These are phyloP conservation scores for Globisporangium camurandrum DNA, from an alignment of 352 stramenopile genomes.

Conservation along the genomic window DNA sequence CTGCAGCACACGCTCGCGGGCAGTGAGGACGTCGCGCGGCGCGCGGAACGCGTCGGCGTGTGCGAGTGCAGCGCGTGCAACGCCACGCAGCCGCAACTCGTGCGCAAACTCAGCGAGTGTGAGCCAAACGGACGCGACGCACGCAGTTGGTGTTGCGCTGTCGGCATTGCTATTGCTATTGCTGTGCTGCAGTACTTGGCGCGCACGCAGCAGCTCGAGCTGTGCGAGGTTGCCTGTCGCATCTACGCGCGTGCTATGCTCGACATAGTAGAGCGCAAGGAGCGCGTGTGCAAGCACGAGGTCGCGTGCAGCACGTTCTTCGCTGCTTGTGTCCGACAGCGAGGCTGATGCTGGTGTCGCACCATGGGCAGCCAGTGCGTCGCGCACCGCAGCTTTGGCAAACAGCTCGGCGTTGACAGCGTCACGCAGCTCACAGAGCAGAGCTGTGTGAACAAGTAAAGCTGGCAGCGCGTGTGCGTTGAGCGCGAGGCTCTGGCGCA, in stretches of 20 bases:
- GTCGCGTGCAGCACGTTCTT: slow-evolving; percentile 5
- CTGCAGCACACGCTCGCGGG: slow-evolving; percentile 40
- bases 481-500: slow-evolving; percentile 53
- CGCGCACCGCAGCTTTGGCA: slow-evolving; percentile 31
- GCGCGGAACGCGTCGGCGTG: slow-evolving; percentile 26
- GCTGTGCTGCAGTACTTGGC: slow-evolving; percentile 26
- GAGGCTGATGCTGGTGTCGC: too few species aligned
- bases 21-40: slow-evolving; percentile 29
- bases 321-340: too few species aligned
- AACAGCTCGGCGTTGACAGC: slow-evolving; percentile 32
- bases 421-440: slow-evolving; percentile 56
- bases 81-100: slow-evolving; percentile 27
- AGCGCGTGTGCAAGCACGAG: slow-evolving; percentile 46
- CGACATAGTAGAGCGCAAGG: slow-evolving; percentile 48
- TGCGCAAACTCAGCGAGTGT: slow-evolving; percentile 37
- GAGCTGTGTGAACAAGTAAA: slow-evolving; percentile 39
- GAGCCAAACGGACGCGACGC: slow-evolving; percentile 54
- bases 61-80: slow-evolving; percentile 28
- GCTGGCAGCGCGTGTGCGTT: slow-evolving; percentile 28
- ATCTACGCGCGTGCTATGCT: slow-evolving; percentile 35
- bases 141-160: slow-evolving; percentile 13
- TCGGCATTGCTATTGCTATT: too few species aligned
- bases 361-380: slow-evolving; percentile 15
- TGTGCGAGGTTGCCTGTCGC: slow-evolving; percentile 49
- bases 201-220: slow-evolving; percentile 60